phyloP scores from a whole-genome alignment of 306 rosid species.

The Senna tora region DNA sequence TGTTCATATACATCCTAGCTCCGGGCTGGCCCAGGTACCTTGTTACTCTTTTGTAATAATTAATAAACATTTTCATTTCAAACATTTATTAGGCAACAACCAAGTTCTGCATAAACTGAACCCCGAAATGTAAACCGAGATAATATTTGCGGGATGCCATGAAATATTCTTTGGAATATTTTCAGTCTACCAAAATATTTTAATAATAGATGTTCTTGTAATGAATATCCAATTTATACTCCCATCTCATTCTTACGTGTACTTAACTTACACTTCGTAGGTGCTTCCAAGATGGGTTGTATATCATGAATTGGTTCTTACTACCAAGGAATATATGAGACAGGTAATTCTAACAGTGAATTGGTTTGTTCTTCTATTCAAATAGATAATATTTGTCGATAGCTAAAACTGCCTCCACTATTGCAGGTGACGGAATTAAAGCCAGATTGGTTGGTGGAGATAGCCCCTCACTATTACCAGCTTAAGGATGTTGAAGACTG shows the following conservation, averaged over 20 bases:
- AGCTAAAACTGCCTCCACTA: constrained; percentile 37
- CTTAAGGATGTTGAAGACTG: constrained; percentile 92
- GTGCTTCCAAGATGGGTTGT: constrained; percentile 93
- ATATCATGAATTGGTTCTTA: constrained; percentile 91
- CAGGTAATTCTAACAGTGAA: constrained; percentile 54
- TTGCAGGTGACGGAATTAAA: constrained; percentile 80
- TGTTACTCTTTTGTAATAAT: too few relatives aligned
- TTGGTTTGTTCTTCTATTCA: constrained; percentile 1
- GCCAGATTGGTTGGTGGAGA: constrained; percentile 94
- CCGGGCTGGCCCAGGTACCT: constrained; percentile 82
- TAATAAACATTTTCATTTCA: too few relatives aligned
- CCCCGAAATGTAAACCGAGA: too few relatives aligned
- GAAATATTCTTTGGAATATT: too few relatives aligned
- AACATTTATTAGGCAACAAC: too few relatives aligned
- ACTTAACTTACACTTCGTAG: constrained; percentile 45
- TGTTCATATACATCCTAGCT: constrained; percentile 95
- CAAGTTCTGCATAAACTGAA: too few relatives aligned
- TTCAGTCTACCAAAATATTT: too few relatives aligned
- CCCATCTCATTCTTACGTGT: neutral
- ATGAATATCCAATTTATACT: constrained; percentile 10
- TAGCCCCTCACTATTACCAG: constrained; percentile 96
- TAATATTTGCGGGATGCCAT: too few relatives aligned
- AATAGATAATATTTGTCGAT: constrained; percentile 16
- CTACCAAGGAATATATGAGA: constrained; percentile 95
- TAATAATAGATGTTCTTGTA: neutral